phyloP scores from a whole-genome alignment of 1,139 yeast species.

The Ogataea hybrid region DNA sequence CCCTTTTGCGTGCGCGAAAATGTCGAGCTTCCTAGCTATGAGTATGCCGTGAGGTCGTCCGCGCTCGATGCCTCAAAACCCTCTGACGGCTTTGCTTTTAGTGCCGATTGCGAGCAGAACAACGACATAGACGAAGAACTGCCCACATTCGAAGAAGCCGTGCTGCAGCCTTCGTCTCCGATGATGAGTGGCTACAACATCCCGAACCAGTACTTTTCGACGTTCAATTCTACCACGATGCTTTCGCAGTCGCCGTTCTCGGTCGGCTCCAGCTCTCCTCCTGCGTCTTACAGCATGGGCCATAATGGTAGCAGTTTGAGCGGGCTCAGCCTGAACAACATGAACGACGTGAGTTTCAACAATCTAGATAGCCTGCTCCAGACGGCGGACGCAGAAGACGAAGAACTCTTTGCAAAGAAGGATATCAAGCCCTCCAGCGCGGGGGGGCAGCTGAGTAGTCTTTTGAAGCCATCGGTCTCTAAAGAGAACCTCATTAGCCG shows the following conservation, averaged over 20 bases:
- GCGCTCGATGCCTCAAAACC: slow-evolving; percentile 14
- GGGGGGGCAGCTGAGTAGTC: slow-evolving; percentile 16
- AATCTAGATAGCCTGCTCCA: slow-evolving; percentile 25
- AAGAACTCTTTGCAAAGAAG: slow-evolving; percentile 10
- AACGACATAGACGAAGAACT: slow-evolving; percentile 20
- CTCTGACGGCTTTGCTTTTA: slow-evolving; percentile 13
- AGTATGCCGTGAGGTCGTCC: slow-evolving; percentile 27
- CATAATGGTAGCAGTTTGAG: background rate
- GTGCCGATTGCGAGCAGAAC: slow-evolving; percentile 5
- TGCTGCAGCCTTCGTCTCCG: slow-evolving; percentile 32
- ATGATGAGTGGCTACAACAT: slow-evolving; percentile 26
- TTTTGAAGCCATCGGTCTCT: slow-evolving; percentile 11
- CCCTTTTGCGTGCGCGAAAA: slow-evolving; percentile 68
- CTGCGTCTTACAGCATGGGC: slow-evolving; percentile 14
- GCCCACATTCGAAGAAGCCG: slow-evolving; percentile 30
- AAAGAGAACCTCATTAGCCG: background rate
- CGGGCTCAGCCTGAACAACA: slow-evolving; percentile 2
- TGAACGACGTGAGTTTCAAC: slow-evolving; percentile 17
- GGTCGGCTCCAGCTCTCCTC: slow-evolving; percentile 15
- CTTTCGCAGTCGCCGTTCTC: slow-evolving; percentile 29
- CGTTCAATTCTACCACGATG: slow-evolving; percentile 22
- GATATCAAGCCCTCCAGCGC: slow-evolving; percentile 10
- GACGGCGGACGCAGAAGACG: slow-evolving; percentile 6
- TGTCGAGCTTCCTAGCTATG: slow-evolving; percentile 69
- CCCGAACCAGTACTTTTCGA: slow-evolving; percentile 12